phyloP scores from a whole-genome alignment of 768 basidiomycete species.

The Astraeus odoratus region DNA sequence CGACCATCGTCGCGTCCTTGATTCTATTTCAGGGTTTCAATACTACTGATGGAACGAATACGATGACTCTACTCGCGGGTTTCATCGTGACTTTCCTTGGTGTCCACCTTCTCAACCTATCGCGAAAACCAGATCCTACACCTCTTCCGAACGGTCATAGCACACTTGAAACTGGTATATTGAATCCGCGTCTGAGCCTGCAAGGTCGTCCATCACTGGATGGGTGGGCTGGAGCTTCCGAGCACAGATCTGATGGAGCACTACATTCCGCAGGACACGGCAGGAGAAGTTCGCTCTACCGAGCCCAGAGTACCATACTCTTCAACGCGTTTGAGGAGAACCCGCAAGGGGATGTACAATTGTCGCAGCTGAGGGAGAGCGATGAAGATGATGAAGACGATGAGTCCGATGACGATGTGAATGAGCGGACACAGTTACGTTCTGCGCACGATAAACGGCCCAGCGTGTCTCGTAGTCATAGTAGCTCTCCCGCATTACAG shows the following conservation, averaged over 20 bases:
- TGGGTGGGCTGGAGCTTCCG: slow-evolving; percentile 48
- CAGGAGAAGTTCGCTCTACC: slow-evolving; percentile 59
- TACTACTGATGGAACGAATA: slow-evolving; percentile 74
- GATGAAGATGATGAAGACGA: slow-evolving; percentile 46
- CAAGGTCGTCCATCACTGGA: slow-evolving; percentile 79
- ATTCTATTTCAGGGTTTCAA: slow-evolving; percentile 98
- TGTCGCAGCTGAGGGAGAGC: slow-evolving; percentile 60
- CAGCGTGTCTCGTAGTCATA: slow-evolving; percentile 46
- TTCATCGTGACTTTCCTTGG: slow-evolving; percentile 94
- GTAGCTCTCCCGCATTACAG: slow-evolving; percentile 42
- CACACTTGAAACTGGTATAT: slow-evolving; percentile 56
- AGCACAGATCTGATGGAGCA: slow-evolving; percentile 22
- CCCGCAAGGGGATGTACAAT: slow-evolving; percentile 39
- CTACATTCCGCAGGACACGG: slow-evolving; percentile 41
- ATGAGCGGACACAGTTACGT: slow-evolving; percentile 35
- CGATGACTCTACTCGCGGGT: slow-evolving; percentile 81
- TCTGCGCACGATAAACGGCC: slow-evolving; percentile 21
- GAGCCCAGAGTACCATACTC: slow-evolving; percentile 56
- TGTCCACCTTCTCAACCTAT: slow-evolving; percentile 88
- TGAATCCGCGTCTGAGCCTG: slow-evolving; percentile 75
- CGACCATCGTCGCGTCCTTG: slow-evolving; percentile 88
- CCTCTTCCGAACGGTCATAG: slow-evolving; percentile 39
- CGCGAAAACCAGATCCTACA: slow-evolving; percentile 48
- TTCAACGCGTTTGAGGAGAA: slow-evolving; percentile 72
- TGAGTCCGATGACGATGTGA: slow-evolving; percentile 39